A percentile compares a stretch with the other conserved stretches of the same genome.
phyloP scores from a whole-genome alignment of 78 protist genomes.

The Monosiga brevicollis region DNA sequence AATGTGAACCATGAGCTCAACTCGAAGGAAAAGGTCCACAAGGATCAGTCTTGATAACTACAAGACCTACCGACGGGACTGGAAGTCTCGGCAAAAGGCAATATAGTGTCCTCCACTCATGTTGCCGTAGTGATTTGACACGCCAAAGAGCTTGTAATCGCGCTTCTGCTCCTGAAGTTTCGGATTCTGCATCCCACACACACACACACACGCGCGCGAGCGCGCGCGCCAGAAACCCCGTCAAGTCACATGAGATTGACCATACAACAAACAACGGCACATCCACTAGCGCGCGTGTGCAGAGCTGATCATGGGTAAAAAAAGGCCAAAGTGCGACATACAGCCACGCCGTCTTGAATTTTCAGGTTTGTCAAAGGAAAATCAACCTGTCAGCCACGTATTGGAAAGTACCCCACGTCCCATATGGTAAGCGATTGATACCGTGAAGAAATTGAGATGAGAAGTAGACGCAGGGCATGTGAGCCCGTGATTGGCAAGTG shows the following conservation, averaged over 20 bases:
- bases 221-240: slow-evolving; percentile 1
- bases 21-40: neutral
- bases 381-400: no score
- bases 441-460: neutral
- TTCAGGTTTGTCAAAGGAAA: no score
- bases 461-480: slow-evolving; percentile 46
- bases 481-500: neutral
- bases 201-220: neutral
- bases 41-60: neutral
- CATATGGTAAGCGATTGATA: no score
- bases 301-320: no score
- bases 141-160: slow-evolving; percentile 74
- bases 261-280: no score
- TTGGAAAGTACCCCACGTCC: no score
- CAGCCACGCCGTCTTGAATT: neutral
- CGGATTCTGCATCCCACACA: neutral
- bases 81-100: slow-evolving; percentile 21
- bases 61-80: neutral
- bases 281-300: no score
- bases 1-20: neutral
- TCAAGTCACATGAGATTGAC: no score
- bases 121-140: slow-evolving; percentile 81
- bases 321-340: no score
- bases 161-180: slow-evolving; percentile 4
- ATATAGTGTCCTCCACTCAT: slow-evolving; percentile 90